Evolutionary conservation across 1,284 basidiomycete genomes (phyloP), one percentile per base, ranked within the genome.

Genomic region (Ganoderma boninense): DNA sequence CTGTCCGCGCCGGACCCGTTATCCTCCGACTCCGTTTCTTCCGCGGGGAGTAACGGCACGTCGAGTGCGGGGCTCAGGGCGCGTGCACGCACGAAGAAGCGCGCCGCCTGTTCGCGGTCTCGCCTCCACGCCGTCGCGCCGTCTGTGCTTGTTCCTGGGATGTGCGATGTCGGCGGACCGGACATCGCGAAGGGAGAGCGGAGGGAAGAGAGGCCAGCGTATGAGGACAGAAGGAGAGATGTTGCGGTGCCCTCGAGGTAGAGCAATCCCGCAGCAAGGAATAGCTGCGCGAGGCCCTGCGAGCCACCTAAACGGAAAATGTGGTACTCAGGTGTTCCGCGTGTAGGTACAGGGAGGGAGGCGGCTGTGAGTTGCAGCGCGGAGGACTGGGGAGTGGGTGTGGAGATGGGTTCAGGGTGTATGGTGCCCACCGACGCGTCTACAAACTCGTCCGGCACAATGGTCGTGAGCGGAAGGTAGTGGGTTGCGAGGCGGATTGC

Each of bases 181-280:
- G 16, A 83, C 83, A 62, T 82, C 82, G 61, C 82, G 80, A 74
- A 69, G 43, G 89, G 87, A 46, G 90, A 83, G 54, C 93, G 89
- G 71, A 94, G 88, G 10, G 93, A 93, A 2, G 92, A 91, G 26
- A 94, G 84, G 43, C 91, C 91, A 6, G 91, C 88, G 75, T 90
- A 90, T 0, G 92, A 91, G 4, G 91, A 87, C 8, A 90, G 86
- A 42, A 93, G 86, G 40, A 94, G 84, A 16, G 84, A 83, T 0
- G 89, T 86, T 16, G 93, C 92, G 18, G 90, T 86, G 14, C 93
- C 92, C 79, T 94, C 93, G 16, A 94, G 84, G 76, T 94, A 88
- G 35, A 94, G 85, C 35, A 93, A 83, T 4, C 93, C 93, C 4
- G 91, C 91, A 79, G 93, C 91, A 8, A 92, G 82, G 79, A 92